Evolutionary conservation across 2,329 filamentous ascomycete species (phyloP).

Genomic region (Zymoseptoria brevis): DNA sequence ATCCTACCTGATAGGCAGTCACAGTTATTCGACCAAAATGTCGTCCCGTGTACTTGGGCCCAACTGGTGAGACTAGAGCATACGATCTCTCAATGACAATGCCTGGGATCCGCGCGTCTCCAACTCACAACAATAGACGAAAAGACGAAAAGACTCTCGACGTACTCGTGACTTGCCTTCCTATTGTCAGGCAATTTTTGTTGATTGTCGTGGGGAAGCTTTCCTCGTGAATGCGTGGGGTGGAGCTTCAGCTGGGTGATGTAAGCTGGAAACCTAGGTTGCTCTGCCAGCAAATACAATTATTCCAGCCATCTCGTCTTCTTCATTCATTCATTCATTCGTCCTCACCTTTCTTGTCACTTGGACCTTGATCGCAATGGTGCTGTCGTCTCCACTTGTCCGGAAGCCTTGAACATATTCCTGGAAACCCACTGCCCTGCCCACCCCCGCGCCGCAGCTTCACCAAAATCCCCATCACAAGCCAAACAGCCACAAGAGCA

Average conservation of each 20-base stretch:
- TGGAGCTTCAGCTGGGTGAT: neutral
- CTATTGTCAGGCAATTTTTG: neutral
- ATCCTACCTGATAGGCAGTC: no score
- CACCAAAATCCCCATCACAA: neutral
- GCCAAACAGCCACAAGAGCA: neutral
- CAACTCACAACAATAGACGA: no score
- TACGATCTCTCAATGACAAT: no score
- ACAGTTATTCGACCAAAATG: no score
- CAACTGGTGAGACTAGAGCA: no score
- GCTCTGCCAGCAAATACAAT: neutral
- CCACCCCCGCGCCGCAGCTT: neutral
- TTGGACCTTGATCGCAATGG: neutral
- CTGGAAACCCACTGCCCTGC: neutral
- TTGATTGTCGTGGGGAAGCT: neutral
- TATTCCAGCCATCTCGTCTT: neutral
- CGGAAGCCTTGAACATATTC: neutral
- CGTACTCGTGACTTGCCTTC: neutral
- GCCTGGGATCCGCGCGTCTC: no score
- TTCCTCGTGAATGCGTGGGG: neutral
- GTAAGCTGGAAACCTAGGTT: neutral
- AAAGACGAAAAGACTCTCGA: no score
- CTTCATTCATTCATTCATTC: neutral
- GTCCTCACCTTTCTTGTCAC: neutral
- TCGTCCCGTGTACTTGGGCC: no score
- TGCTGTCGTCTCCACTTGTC: neutral